Conservation (phyloP, 2,329 filamentous ascomycete genomes). For the Trichoderma citrinoviride region DNA sequence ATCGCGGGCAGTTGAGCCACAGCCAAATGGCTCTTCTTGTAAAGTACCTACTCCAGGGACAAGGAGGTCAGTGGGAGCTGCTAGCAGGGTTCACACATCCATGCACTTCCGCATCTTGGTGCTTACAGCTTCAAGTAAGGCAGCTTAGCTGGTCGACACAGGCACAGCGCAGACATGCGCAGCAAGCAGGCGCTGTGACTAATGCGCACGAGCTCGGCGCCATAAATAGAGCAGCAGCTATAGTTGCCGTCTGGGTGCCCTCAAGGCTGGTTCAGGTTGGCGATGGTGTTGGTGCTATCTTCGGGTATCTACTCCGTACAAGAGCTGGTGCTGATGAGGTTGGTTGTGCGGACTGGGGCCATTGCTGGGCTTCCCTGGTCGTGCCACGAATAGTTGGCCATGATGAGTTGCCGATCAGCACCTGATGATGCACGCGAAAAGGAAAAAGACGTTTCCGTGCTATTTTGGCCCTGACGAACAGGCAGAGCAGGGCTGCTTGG, state of each 20-base stretch:
- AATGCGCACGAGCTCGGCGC: neutral
- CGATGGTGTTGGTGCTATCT: neutral
- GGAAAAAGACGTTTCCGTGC: slow-evolving; percentile 1
- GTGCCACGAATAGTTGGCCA: neutral
- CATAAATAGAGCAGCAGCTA: slow-evolving; percentile 14
- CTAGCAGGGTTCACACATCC: neutral
- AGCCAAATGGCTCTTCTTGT: too few relatives aligned
- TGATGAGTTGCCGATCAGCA: slow-evolving; percentile 1
- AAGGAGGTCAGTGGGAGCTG: neutral
- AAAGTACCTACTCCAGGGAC: neutral
- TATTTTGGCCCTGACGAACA: neutral
- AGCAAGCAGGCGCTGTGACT: neutral
- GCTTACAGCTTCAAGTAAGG: too few relatives aligned
- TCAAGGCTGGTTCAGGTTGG: neutral
- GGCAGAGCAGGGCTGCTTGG: neutral
- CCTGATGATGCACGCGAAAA: neutral
- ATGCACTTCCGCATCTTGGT: too few relatives aligned
- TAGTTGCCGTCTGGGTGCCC: neutral
- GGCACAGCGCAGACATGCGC: too few relatives aligned
- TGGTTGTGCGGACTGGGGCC: too few relatives aligned
- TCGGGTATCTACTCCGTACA: too few relatives aligned
- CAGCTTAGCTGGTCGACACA: too few relatives aligned
- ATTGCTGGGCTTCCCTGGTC: neutral
- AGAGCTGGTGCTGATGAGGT: neutral
- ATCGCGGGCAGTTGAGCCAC: too few relatives aligned